These are phyloP conservation scores for Lycium barbarum DNA, from an alignment of 257 asterid genomes.

Conservation along the genomic window DNA sequence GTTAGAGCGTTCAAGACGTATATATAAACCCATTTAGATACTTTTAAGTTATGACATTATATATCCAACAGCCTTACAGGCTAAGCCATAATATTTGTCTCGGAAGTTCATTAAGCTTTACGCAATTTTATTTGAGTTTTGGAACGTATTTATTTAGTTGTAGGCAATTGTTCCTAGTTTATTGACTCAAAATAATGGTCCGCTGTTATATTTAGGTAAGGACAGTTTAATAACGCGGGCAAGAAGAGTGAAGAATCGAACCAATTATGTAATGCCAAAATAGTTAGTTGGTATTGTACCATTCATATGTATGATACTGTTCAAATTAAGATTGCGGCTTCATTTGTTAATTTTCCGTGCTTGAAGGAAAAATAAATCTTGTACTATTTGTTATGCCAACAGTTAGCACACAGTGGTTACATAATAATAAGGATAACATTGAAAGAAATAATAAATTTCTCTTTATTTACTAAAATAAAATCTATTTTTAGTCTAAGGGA, in stretches of 20 bases:
- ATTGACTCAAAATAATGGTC: not conserved
- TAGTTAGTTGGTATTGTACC: not conserved
- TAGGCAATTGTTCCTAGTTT: slow-evolving; percentile 10
- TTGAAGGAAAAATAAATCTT: not conserved
- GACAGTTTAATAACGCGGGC: not conserved
- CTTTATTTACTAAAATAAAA: too few relatives aligned
- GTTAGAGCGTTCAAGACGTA: too few relatives aligned
- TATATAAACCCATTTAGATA: not conserved
- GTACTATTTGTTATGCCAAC: not conserved
- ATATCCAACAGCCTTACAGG: not conserved
- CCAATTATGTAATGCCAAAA: not conserved
- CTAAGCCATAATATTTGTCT: not conserved
- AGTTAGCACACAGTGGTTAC: not conserved
- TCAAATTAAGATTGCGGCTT: not conserved
- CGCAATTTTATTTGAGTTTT: not conserved
- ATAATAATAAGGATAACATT: too few relatives aligned
- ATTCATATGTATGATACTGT: not conserved
- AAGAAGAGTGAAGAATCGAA: not conserved
- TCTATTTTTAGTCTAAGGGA: too few relatives aligned
- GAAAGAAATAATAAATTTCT: too few relatives aligned
- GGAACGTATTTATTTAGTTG: not conserved
- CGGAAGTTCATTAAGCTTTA: not conserved
- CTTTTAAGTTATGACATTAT: not conserved
- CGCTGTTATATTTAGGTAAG: slow-evolving; percentile 13
- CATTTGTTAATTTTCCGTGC: not conserved